These are phyloP conservation scores for Phaeotremella fagi DNA, from an alignment of 768 basidiomycete species.

Conservation along the genomic window DNA sequence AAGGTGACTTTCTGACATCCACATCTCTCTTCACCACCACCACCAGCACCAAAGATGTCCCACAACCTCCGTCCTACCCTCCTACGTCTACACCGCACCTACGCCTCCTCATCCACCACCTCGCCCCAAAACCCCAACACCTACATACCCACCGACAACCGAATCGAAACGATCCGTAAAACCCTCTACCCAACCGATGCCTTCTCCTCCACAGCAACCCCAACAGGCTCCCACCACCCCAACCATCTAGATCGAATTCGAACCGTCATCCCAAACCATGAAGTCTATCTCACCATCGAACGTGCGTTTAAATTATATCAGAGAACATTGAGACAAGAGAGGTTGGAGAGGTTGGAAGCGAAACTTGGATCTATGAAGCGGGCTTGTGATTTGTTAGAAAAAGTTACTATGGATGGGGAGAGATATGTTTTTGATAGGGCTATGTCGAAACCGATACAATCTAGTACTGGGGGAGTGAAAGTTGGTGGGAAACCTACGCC, in stretches of 20 bases:
- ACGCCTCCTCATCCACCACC: neutral
- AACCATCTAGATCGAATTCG: conserved; percentile 72
- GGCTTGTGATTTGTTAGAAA: conserved; percentile 77
- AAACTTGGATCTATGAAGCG: conserved; percentile 76
- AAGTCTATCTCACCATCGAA: conserved; percentile 87
- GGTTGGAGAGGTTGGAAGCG: conserved; percentile 63
- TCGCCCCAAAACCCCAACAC: conserved; percentile 15
- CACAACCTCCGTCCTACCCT: neutral
- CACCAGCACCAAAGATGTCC: too few relatives aligned
- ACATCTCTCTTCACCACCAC: too few relatives aligned
- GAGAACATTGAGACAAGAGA: conserved; percentile 65
- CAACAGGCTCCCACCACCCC: conserved; percentile 77
- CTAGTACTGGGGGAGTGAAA: conserved; percentile 55
- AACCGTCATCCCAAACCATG: conserved; percentile 76
- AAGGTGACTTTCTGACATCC: too few relatives aligned
- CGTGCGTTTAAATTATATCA: conserved; percentile 81
- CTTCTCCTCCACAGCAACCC: conserved; percentile 57
- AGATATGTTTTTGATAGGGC: conserved; percentile 27
- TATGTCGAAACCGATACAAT: conserved; percentile 8
- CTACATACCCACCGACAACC: conserved; percentile 16
- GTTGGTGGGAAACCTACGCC: conserved; percentile 61
- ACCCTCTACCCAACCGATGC: conserved; percentile 70
- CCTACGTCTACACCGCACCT: neutral
- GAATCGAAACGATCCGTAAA: conserved; percentile 64
- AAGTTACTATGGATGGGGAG: conserved; percentile 52